Evolutionary conservation across 805 yeast genomes (phyloP).

Genomic region (Starmera pachycereana): DNA sequence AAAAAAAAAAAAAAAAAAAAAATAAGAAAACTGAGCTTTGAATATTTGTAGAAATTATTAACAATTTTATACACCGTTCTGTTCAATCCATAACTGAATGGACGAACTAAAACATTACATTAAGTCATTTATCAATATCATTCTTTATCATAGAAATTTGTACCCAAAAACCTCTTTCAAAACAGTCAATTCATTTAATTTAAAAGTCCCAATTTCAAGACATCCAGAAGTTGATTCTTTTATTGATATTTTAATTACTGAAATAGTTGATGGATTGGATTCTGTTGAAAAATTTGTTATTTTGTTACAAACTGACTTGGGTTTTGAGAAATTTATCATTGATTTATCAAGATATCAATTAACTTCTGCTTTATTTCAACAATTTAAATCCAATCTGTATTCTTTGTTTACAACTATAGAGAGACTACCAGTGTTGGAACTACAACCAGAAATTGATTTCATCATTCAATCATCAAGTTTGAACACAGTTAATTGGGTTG

Average conservation of each 20-base stretch:
- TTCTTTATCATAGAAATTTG: constrained; percentile 25
- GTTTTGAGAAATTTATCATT: too few relatives aligned
- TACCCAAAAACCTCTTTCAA: constrained; percentile 27
- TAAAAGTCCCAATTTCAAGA: constrained; percentile 32
- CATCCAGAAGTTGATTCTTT: constrained; percentile 30
- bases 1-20: too few relatives aligned
- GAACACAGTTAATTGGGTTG: constrained; percentile 2
- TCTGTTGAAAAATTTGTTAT: constrained; percentile 1
- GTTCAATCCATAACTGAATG: background rate
- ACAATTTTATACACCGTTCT: too few relatives aligned
- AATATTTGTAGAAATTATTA: too few relatives aligned
- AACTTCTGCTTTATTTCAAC: background rate
- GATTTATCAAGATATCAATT: too few relatives aligned
- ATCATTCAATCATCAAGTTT: constrained; percentile 9
- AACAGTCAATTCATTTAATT: constrained; percentile 29
- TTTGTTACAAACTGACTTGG: too few relatives aligned
- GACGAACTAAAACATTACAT: too few relatives aligned
- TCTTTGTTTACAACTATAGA: constrained; percentile 8
- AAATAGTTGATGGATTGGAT: constrained; percentile 2
- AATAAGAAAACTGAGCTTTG: too few relatives aligned
- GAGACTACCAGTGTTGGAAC: background rate
- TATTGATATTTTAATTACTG: constrained; percentile 7
- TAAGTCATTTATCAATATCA: constrained; percentile 17
- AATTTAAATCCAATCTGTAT: constrained; percentile 12
- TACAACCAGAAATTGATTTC: constrained; percentile 2